Evolutionary conservation across 805 yeast genomes (phyloP), one percentile per base, ranked within the genome.

Genomic region (Yarrowia hollandica): DNA sequence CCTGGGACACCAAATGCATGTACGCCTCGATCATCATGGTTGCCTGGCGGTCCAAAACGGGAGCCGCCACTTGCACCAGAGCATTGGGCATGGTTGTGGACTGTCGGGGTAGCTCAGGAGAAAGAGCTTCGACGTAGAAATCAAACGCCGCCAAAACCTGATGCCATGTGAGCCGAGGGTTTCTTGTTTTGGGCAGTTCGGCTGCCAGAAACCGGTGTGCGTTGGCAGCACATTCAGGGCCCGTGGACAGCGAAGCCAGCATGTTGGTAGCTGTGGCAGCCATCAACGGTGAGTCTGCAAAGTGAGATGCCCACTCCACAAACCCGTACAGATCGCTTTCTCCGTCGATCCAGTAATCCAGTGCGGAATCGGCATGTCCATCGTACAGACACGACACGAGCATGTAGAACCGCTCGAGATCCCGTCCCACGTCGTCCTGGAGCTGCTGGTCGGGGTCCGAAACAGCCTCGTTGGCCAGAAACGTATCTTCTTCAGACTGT

Each of bases 351-450:
- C 96, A 91, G 67, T 88, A 86, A 8, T 56, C 59, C 1, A 76
- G 66, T 12, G 87, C 79, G 7, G 84, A 72, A 22, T 79, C 78
- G 0, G 84, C 82, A 60, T 96, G 77, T 15, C 80, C 77, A 23
- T 79, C 74, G 69, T 86, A 90, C 7, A 89, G 76, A 68, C 80
- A 87, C 39, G 84, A 85, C 61, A 89, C 76, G 2, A 92, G 79
- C 63, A 91, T 68, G 67, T 89, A 91, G 66, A 92, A 88, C 62
- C 96, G 77, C 69, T 94, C 99, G 34, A 94, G 74, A 63, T 94
- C 97, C 0, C 92, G 88, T 65, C 85, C 83, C 22, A 85, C 82
- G 1, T 89, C 79, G 16, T 87, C 77, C 56, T 78, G 83, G 3
- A 61, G 59, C 10, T 65, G 61, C 11, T 64, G 69, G 15, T 63